Base-by-base conservation (phyloP, 345 rosid species). In the Aquilaria malaccensis region DNA sequence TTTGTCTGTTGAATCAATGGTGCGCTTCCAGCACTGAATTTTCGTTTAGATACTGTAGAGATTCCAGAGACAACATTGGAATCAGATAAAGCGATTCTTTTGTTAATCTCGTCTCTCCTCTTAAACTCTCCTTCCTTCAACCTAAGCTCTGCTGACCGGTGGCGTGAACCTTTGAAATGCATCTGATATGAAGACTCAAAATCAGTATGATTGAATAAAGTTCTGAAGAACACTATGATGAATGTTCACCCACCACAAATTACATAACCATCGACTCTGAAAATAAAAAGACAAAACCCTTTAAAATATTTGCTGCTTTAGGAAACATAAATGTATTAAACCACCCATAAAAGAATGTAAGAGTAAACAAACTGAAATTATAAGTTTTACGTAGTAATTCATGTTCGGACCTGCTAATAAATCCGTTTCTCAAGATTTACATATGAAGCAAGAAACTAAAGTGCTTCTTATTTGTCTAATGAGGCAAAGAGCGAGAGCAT, bases 111-210 rank as follows among this genome's bases (percentile, higher is more conserved):
- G 57, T 60, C 63, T 56, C 61, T 71, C 65, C 68, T 68, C 58
- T 0, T 13, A 47, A 61, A 55, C 64, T 77, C 80, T 46, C 52
- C 70, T 51, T 72, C 80, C 70, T 77, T 75, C 64, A 65, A 58
- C 59, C 55, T 69, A 4, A 79, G 73, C 55, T 64, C 80, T 11
- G 77, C 79, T 59, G 74, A 80, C 33, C 29, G 15, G 69, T 82
- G 87, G 22, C 74, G 66, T 12, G 82, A 77, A 47, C 84, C 84
- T 66, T 79, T 82, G 54, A 75, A 53, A 55, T 80, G 87, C 74
- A 74, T 69, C 87, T 77, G 49, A 62, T 67, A 52, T 54, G 30
- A 54, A 59, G 14, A 50, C 33, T 51, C 61, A 55, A 45, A 12
- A 31, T 51, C 30, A 30, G 14, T 33, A 10, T 60, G 22, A 12